Conservation (phyloP, 2,329 filamentous ascomycete species). For the Colletotrichum lentis region DNA sequence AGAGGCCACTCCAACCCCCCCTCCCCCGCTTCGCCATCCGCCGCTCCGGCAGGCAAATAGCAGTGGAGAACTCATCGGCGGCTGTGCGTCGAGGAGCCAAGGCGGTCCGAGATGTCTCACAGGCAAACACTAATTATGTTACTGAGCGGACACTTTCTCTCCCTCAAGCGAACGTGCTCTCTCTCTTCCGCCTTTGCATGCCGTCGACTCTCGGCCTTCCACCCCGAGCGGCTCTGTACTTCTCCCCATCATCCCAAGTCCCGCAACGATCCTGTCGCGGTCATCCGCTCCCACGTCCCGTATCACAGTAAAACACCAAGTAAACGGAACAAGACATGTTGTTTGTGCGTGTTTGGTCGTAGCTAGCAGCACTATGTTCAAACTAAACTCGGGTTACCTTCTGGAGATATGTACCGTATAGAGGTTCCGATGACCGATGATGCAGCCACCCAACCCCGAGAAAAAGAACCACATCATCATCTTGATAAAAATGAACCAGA, state of each 20-base stretch:
- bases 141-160: neutral
- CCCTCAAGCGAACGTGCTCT: too few relatives aligned
- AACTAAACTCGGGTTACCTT: conserved; percentile 20
- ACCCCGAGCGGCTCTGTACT: neutral
- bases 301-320: neutral
- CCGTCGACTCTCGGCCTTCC: too few relatives aligned
- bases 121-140: too few relatives aligned
- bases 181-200: too few relatives aligned
- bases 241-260: neutral
- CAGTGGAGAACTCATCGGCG: too few relatives aligned
- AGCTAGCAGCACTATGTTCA: conserved; percentile 31
- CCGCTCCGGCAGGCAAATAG: conserved; percentile 26
- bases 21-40: conserved; percentile 10
- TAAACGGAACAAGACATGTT: neutral
- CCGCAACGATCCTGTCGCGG: neutral
- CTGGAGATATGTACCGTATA: conserved; percentile 21
- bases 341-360: neutral
- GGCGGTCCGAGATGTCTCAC: too few relatives aligned
- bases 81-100: too few relatives aligned
- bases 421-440: conserved; percentile 20
- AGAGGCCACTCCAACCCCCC: conserved; percentile 11
- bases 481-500: conserved; percentile 18
- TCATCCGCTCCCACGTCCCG: neutral
- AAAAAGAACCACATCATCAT: conserved; percentile 14
- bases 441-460: neutral